Percentiles rank a stretch among this genome's conserved stretches.
Evolutionary conservation across 139 green algal genomes (phyloP).

Genomic region (Spirogloea muscicola): DNA sequence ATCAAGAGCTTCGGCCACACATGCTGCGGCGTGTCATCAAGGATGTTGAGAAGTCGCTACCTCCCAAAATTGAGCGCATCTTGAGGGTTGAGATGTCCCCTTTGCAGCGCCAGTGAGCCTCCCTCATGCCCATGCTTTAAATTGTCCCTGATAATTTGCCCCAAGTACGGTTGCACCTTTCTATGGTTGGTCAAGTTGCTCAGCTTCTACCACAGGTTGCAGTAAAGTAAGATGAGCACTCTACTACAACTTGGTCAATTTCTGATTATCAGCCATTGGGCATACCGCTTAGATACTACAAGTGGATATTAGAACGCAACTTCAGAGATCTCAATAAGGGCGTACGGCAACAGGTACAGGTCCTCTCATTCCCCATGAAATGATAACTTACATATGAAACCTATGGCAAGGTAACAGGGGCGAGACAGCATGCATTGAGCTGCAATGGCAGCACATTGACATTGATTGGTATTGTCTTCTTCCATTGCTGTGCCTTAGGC

Average conservation of each 20-base stretch:
- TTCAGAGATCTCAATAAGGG: conserved; percentile 91
- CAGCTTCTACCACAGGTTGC: no score
- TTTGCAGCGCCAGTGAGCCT: conserved; percentile 86
- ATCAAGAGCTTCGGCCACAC: conserved; percentile 76
- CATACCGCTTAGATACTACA: conserved; percentile 85
- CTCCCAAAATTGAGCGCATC: conserved; percentile 87
- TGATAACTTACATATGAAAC: not conserved
- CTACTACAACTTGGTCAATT: no score
- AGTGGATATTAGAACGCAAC: conserved; percentile 91
- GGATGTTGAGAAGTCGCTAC: conserved; percentile 83
- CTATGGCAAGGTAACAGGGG: not conserved
- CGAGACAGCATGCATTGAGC: not conserved
- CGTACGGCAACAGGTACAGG: conserved; percentile 17
- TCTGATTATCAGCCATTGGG: no score
- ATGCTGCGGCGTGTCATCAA: conserved; percentile 90
- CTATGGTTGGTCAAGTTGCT: no score
- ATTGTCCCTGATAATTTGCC: no score
- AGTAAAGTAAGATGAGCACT: no score
- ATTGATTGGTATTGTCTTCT: not conserved
- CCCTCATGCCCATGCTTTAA: no score
- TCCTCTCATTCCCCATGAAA: not conserved
- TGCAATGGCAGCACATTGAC: not conserved
- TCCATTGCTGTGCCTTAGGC: not conserved
- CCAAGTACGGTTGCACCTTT: no score
- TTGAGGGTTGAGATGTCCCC: conserved; percentile 87